A percentile compares a stretch with the other conserved stretches of the same genome.
phyloP scores from a whole-genome alignment of 78 protist genomes.

The Emiliania huxleyi region DNA sequence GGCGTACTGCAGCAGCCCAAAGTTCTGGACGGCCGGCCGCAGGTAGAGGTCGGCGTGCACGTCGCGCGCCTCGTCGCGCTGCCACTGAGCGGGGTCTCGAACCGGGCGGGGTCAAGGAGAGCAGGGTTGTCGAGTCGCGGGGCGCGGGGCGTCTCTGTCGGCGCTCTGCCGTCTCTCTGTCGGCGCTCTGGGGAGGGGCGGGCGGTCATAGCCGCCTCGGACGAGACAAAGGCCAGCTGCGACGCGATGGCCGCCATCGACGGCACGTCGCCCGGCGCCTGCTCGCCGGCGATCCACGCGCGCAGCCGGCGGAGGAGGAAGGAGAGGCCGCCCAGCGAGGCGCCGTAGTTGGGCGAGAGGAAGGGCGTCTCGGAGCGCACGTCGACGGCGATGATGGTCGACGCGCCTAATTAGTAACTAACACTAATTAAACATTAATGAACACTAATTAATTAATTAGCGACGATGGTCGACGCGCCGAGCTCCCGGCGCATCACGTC shows the following conservation, averaged over 20 bases:
- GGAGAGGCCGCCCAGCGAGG: not conserved
- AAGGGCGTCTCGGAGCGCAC: not conserved
- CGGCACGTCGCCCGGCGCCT: not conserved
- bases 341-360: not conserved
- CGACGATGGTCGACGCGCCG: not conserved
- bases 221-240: not conserved
- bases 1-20: not conserved
- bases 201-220: too few relatives aligned
- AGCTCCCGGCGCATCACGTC: not conserved
- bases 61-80: not conserved
- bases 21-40: not conserved
- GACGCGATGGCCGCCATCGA: not conserved
- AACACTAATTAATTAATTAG: too few relatives aligned
- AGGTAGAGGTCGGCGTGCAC: not conserved
- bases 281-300: not conserved
- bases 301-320: not conserved
- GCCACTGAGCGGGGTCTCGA: not conserved
- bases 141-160: too few relatives aligned
- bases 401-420: too few relatives aligned
- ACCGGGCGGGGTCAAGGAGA: too few relatives aligned
- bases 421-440: too few relatives aligned
- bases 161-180: too few relatives aligned
- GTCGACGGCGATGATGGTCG: not conserved
- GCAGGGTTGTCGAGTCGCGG: too few relatives aligned
- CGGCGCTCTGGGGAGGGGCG: too few relatives aligned